Conservation (phyloP, 1,284 basidiomycete genomes). For the Puccinia triticina region DNA sequence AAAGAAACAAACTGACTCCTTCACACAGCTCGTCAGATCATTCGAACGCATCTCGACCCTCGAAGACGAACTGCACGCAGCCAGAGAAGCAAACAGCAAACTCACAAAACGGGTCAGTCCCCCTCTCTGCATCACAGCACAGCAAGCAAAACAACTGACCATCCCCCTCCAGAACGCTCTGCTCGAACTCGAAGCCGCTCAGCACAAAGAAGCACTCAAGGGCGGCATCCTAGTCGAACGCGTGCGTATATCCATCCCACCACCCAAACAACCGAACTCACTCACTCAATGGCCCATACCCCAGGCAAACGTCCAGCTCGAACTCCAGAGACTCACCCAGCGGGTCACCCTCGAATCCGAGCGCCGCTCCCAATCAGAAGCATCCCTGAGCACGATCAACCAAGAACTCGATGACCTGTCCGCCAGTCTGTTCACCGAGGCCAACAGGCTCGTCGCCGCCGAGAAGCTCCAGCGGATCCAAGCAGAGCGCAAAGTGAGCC, state of each 20-base stretch:
- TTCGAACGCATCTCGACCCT: constrained; percentile 90
- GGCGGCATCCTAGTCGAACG: constrained; percentile 86
- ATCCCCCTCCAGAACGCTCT: constrained; percentile 65
- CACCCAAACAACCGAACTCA: neutral
- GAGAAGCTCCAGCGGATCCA: constrained; percentile 74
- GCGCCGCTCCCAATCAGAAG: constrained; percentile 85
- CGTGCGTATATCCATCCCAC: constrained; percentile 1
- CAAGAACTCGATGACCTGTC: constrained; percentile 82
- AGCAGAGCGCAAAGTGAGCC: constrained; percentile 79
- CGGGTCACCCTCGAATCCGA: constrained; percentile 85
- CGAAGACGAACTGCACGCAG: constrained; percentile 82
- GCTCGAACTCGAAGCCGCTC: constrained; percentile 74
- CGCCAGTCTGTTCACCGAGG: constrained; percentile 66
- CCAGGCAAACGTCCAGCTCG: constrained; percentile 79
- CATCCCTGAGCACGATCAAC: constrained; percentile 75
- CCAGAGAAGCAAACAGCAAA: constrained; percentile 57
- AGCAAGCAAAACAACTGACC: constrained; percentile 50
- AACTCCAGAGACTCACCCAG: constrained; percentile 91
- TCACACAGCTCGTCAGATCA: constrained; percentile 88
- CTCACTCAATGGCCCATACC: neutral
- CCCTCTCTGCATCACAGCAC: neutral
- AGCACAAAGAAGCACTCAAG: constrained; percentile 73
- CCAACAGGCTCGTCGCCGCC: constrained; percentile 70
- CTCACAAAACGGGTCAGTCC: constrained; percentile 59
- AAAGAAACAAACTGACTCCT: too few relatives aligned